Conservation (phyloP, 2,329 filamentous ascomycete species). For the Grosmannia penicillata region DNA sequence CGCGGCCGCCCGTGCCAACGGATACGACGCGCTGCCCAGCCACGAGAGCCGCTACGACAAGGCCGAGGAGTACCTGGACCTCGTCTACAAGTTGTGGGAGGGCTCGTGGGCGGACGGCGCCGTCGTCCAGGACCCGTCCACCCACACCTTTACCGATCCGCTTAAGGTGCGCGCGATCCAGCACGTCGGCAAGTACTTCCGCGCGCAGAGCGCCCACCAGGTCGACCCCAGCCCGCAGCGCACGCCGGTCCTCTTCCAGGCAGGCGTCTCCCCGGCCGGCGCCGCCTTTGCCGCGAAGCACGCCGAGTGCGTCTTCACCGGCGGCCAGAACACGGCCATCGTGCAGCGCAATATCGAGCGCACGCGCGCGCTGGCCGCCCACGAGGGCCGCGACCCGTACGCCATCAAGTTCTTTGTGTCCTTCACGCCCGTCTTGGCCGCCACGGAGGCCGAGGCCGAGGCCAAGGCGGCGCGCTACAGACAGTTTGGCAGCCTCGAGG, state of each 20-base stretch:
- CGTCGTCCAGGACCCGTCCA: constrained; percentile 2
- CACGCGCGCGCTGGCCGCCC: constrained; percentile 7
- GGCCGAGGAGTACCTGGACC: too few species aligned
- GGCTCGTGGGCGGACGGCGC: constrained; percentile 4
- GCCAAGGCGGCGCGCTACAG: constrained; percentile 6
- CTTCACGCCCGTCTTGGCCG: constrained; percentile 9
- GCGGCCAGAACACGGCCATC: constrained; percentile 8
- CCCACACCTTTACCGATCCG: not conserved
- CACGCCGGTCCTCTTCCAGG: constrained; percentile 13
- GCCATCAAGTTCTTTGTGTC: constrained; percentile 10
- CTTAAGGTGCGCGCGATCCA: constrained; percentile 2
- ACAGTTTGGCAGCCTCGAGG: constrained; percentile 10
- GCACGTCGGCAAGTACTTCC: constrained; percentile 4
- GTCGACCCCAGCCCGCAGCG: constrained; percentile 5
- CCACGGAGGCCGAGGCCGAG: constrained; percentile 10
- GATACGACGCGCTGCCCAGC: too few species aligned
- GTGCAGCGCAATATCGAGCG: constrained; percentile 2
- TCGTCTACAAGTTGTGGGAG: too few species aligned
- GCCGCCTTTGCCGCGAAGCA: constrained; percentile 11
- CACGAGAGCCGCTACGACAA: too few species aligned
- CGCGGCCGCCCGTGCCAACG: too few species aligned
- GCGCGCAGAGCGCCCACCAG: not conserved
- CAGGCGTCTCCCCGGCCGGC: constrained; percentile 11
- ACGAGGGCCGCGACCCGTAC: constrained; percentile 8
- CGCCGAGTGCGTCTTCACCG: constrained; percentile 11